phyloP scores from a whole-genome alignment of 495 filamentous ascomycete genomes.

The Neurospora sp. region DNA sequence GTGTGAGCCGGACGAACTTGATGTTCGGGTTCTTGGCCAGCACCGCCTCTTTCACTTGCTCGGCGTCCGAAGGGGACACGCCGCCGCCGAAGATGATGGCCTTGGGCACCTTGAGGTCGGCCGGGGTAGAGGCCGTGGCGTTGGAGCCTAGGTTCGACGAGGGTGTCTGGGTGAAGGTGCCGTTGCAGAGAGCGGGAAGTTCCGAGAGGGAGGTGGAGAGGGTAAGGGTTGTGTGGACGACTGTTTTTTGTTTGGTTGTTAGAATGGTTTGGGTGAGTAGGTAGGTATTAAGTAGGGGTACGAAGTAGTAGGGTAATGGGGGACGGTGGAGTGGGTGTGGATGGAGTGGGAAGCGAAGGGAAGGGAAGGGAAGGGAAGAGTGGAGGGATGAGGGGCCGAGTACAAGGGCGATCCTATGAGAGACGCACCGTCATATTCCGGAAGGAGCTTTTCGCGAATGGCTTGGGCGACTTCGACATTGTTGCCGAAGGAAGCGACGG shows the following conservation, averaged over 20 bases:
- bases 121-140: background rate
- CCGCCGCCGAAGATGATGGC: slow-evolving; percentile 22
- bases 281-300: too few relatives aligned
- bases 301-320: too few relatives aligned
- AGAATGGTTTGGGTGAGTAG: too few relatives aligned
- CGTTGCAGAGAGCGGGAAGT: slow-evolving; percentile 15
- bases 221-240: slow-evolving; percentile 17
- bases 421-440: slow-evolving; percentile 18
- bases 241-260: background rate
- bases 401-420: too few relatives aligned
- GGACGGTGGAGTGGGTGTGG: background rate
- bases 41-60: slow-evolving; percentile 9
- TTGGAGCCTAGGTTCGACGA: slow-evolving; percentile 17
- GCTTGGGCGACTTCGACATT: slow-evolving; percentile 13
- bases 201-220: slow-evolving; percentile 10
- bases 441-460: slow-evolving; percentile 13
- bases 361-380: background rate
- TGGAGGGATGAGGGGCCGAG: background rate
- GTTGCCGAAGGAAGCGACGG: slow-evolving; percentile 18
- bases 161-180: slow-evolving; percentile 2
- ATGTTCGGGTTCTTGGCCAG: slow-evolving; percentile 3
- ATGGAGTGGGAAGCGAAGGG: background rate
- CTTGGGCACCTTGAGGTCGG: slow-evolving; percentile 11
- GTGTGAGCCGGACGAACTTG: slow-evolving; percentile 11
- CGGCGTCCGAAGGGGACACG: slow-evolving; percentile 11